Evolutionary conservation across 305 asterid genomes (phyloP).

Genomic region (Striga hermonthica): DNA sequence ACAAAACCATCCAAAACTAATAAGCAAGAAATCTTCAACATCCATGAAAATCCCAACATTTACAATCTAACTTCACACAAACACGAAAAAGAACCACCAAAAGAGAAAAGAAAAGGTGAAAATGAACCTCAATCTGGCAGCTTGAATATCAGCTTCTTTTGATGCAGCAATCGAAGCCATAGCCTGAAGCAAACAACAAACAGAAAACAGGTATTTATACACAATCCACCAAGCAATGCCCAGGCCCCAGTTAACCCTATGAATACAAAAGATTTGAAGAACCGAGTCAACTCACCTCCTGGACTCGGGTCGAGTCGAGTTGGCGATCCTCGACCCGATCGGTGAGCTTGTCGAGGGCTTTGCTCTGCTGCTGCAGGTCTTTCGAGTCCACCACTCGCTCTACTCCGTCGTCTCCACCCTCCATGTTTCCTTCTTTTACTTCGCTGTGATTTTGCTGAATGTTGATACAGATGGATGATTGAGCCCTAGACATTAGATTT

Average conservation of each 20-base stretch:
- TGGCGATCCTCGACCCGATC: constrained; percentile 99
- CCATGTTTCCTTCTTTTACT: constrained; percentile 38
- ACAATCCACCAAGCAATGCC: background rate
- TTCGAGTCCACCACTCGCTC: constrained; percentile 57
- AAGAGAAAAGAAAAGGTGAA: background rate
- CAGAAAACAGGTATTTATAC: background rate
- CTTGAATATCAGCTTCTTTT: constrained; percentile 92
- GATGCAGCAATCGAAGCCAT: constrained; percentile 91
- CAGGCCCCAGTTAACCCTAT: background rate
- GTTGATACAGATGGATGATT: too few species aligned
- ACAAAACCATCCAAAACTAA: too few species aligned
- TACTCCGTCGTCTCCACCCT: constrained; percentile 58
- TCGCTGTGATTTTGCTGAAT: background rate
- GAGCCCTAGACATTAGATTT: too few species aligned
- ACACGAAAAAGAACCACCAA: too few species aligned
- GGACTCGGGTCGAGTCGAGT: constrained; percentile 93
- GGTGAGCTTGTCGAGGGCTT: constrained; percentile 91
- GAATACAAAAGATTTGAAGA: background rate
- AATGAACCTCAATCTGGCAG: constrained; percentile 76
- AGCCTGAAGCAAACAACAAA: constrained; percentile 46
- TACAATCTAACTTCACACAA: too few species aligned
- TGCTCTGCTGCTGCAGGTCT: constrained; percentile 82
- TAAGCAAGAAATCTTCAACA: too few species aligned
- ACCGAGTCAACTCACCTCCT: constrained; percentile 46
- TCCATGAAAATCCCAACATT: too few species aligned